Evolutionary conservation across 2,329 filamentous ascomycete species (phyloP), one percentile per base, ranked within the genome.

Genomic region (Microthyrium microscopicum): DNA sequence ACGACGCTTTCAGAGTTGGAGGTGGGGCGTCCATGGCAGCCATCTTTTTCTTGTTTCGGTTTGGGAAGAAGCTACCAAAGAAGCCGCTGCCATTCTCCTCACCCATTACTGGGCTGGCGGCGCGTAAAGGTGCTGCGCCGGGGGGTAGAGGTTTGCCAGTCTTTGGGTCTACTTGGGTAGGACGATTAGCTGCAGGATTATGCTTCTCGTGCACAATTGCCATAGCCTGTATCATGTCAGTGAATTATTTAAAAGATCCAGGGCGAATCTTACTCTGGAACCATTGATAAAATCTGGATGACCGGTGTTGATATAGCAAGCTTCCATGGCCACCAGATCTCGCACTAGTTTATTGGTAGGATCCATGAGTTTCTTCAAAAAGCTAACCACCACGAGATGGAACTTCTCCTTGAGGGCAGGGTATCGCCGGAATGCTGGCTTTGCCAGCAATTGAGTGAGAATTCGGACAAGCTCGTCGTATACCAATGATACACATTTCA

Each of bases 41-140:
- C 61, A 92, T 91, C 77, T 94, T 95, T 72, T 98, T 98, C 75
- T 95, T 98, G 64, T 95, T 98, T 72, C 95, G 98, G 51, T 82
- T 85, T 8, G 89, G 83, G 53, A 94, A 98, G 70, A 98, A 98
- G 50, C 82, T 92, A 45, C 89, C 89, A 48, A 98, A 98, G 69
- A 98, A 98, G 24, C 87, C 84, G 39, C 68, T 48, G 12, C 54
- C 49, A 7, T 52, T 63, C 51, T 81, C 81, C 40, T 55, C 57
- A 19, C 57, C 60, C 31, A 83, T 61, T 25, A 76, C 78, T 5
- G 83, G 89, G 51, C 77, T 92, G 35, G 70, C 69, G 27, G 80
- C 73, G 41, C 84, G 75, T 33, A 66, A 75, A 2, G 83, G 83
- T 3, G 70, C 68, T 16, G 65, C 38, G 3, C 46, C 62, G 25